Conservation (phyloP, 805 yeast genomes). For the Schizosaccharomyces japonicus region DNA sequence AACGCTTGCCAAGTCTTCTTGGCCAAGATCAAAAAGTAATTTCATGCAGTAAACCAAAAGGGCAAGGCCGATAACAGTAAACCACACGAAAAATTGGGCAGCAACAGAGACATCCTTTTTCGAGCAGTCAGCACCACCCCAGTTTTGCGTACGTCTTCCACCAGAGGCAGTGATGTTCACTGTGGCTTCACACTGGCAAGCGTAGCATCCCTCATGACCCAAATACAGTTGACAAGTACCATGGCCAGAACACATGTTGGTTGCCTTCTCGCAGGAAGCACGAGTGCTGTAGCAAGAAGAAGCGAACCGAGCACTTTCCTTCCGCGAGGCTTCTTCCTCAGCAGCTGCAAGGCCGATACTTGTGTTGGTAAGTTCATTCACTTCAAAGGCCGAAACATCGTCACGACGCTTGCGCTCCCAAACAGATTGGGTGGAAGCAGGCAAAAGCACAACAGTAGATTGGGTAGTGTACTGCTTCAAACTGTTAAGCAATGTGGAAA, state of each 20-base stretch:
- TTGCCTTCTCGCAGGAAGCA: conserved; percentile 3
- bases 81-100: conserved; percentile 3
- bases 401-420: not conserved
- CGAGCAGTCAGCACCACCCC: conserved; percentile 3
- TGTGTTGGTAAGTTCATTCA: no score
- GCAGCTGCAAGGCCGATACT: no score
- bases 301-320: not conserved
- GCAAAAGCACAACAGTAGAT: not conserved
- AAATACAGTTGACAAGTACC: conserved; percentile 1
- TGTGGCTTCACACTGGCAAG: not conserved
- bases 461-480: not conserved
- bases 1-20: conserved; percentile 2
- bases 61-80: conserved; percentile 1
- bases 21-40: not conserved
- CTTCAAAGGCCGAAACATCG: not conserved
- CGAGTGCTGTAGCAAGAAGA: not conserved
- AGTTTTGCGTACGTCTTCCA: not conserved
- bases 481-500: not conserved
- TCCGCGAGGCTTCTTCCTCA: not conserved
- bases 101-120: conserved; percentile 3
- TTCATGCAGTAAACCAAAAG: not conserved
- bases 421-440: not conserved
- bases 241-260: conserved; percentile 2
- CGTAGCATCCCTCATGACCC: not conserved
- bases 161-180: not conserved